Conservation (phyloP, 805 yeast species). For the Metschnikowia dekortorum region DNA sequence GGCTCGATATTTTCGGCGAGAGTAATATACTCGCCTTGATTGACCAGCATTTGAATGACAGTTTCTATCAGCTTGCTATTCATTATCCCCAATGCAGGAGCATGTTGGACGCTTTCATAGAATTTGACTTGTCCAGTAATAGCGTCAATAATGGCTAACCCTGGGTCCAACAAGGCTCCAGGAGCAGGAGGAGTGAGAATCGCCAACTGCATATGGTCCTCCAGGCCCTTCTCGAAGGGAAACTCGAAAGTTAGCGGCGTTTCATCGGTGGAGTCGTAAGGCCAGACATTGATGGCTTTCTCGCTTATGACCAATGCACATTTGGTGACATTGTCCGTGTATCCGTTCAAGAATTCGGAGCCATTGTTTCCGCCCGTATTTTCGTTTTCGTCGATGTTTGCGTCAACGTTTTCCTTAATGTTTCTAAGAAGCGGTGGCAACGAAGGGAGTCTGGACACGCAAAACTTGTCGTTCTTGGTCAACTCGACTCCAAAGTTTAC, state of each 20-base stretch:
- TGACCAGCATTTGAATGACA: constrained; percentile 29
- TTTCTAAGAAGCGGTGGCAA: constrained; percentile 40
- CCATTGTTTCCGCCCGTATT: background rate
- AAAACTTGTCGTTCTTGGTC: constrained; percentile 55
- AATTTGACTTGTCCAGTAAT: constrained; percentile 57
- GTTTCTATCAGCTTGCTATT: constrained; percentile 43
- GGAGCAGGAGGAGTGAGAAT: constrained; percentile 55
- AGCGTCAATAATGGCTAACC: constrained; percentile 62
- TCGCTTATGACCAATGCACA: constrained; percentile 48
- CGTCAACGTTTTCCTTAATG: background rate
- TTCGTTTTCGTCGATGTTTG: background rate
- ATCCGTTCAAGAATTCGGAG: constrained; percentile 37
- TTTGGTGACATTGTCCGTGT: constrained; percentile 43
- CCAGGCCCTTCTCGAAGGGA: constrained; percentile 29
- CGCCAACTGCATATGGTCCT: constrained; percentile 43
- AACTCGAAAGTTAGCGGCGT: constrained; percentile 56
- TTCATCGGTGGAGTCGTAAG: constrained; percentile 56
- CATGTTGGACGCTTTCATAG: constrained; percentile 70
- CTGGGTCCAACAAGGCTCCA: constrained; percentile 53
- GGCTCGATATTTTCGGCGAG: constrained; percentile 62
- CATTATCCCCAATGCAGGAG: constrained; percentile 60
- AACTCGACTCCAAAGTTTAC: constrained; percentile 33
- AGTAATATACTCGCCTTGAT: constrained; percentile 52
- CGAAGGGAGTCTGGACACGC: constrained; percentile 54
- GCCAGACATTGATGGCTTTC: constrained; percentile 63